These are phyloP conservation scores for Penicillium expansum DNA, from an alignment of 2,329 filamentous ascomycete genomes.

Conservation along the genomic window DNA sequence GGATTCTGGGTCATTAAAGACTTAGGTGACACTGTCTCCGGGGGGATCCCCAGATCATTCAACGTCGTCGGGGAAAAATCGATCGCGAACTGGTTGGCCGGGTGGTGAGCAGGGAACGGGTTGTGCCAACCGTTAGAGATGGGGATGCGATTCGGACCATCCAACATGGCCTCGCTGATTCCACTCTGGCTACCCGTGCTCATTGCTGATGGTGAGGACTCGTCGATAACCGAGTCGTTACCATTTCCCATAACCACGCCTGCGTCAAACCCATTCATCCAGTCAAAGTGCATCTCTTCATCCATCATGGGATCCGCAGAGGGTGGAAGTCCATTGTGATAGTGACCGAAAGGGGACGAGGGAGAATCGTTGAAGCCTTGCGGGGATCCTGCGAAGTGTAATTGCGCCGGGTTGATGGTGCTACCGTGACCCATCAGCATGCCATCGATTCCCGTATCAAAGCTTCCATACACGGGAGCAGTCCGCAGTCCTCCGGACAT, in stretches of 20 bases:
- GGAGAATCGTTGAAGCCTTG: conserved; percentile 49
- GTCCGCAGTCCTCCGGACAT: conserved; percentile 69
- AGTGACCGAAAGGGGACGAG: conserved; percentile 42
- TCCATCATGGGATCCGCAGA: conserved; percentile 57
- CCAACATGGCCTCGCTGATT: conserved; percentile 80
- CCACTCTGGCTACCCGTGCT: conserved; percentile 86
- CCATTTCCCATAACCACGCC: conserved; percentile 67
- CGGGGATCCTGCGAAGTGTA: conserved; percentile 82
- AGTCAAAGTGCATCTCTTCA: conserved; percentile 76
- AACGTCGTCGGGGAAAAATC: conserved; percentile 73
- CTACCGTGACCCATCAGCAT: conserved; percentile 64
- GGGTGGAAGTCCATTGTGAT: conserved; percentile 53
- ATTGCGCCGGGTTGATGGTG: conserved; percentile 63
- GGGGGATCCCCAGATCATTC: conserved; percentile 68
- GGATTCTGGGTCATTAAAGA: conserved; percentile 68
- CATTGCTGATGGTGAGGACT: conserved; percentile 92
- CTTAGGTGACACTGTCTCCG: conserved; percentile 74
- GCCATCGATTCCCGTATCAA: conserved; percentile 69
- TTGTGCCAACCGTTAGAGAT: conserved; percentile 64
- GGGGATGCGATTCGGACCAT: conserved; percentile 65
- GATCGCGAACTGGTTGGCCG: conserved; percentile 67
- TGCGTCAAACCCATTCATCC: conserved; percentile 78
- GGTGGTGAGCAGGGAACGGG: conserved; percentile 65
- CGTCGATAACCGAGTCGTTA: conserved; percentile 81
- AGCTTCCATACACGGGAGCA: conserved; percentile 68